These are phyloP conservation scores for Musa acuminata DNA, from an alignment of 176 grass and related monocot species.

Conservation along the genomic window DNA sequence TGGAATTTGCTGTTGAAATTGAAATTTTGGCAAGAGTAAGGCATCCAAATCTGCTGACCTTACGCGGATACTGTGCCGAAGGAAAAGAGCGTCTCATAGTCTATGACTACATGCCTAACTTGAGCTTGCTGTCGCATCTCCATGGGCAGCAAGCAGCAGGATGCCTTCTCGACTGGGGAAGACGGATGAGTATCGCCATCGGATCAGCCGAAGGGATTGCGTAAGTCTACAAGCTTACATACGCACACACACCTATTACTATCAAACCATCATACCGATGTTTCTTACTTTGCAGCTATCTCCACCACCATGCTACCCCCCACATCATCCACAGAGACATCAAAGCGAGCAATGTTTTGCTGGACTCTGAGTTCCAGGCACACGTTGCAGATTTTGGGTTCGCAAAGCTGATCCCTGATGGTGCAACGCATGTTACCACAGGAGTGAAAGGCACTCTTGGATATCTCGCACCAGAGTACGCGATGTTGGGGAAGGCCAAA, in stretches of 20 bases:
- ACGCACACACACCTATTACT: not conserved
- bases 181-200: not conserved
- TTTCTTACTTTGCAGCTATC: not conserved
- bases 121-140: constrained; percentile 8
- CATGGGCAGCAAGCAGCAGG: constrained; percentile 2
- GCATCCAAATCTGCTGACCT: constrained; percentile 4
- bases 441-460: constrained; percentile 11
- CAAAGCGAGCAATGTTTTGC: constrained; percentile 9
- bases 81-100: constrained; percentile 12
- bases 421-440: not conserved
- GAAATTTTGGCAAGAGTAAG: constrained; percentile 2
- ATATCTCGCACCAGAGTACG: constrained; percentile 10
- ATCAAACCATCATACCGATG: not conserved
- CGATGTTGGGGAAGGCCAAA: constrained; percentile 12
- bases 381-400: constrained; percentile 8
- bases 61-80: constrained; percentile 7
- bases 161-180: constrained; percentile 2
- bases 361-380: constrained; percentile 4
- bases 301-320: not conserved
- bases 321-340: constrained; percentile 8
- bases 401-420: constrained; percentile 3
- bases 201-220: constrained; percentile 6
- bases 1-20: constrained; percentile 9
- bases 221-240: not conserved
- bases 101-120: constrained; percentile 11